Base-by-base conservation (phyloP, 2,329 filamentous ascomycete species). In the Penicillium olsonii region DNA sequence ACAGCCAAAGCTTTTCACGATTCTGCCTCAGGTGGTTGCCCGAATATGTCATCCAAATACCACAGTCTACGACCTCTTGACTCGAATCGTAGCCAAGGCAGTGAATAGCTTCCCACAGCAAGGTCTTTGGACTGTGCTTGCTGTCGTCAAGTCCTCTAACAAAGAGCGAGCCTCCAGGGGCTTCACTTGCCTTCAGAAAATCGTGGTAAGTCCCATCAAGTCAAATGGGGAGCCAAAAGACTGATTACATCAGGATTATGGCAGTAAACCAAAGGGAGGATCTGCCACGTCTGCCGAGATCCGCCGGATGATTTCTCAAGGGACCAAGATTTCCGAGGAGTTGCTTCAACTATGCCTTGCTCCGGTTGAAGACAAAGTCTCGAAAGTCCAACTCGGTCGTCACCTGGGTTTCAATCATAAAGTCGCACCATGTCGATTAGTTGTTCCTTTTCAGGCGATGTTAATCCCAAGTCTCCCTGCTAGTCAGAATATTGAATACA, bases 11-110 rank as follows among this genome's bases (percentile, higher is more conserved):
- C 70, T 79, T 22, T 79, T 79, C 59, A 80, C 78, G 1, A 84
- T 92, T 5, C 78, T 99, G 35, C 88, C 94, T 5, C 94, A 99
- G 70, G 87, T 99, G 54, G 88, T 99, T 48, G 94, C 92, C n/a
- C 86, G 94, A 26, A 96, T 99, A 62, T 89, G 88, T 38, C 94
- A 99, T 72, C 84, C 87, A 1, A 89, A 96, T 67, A 71, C 71
- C 4, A 82, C 84, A 1, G 90, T 96, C 2, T 95, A 90, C 71
- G 83, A 86, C 50, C 77, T 88, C 9, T 75, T 99, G 6, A 83
- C 86, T 45, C 80, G 81, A 27, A 92, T 97, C 57, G 91, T 99
- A 47, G 75, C 87, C 53, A 92, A 89, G 66, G 90, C 96, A n/a
- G 86, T 95, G 8, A 80, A 84, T 35, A 79, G 84, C n/a, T 88